Evolutionary conservation across 2,329 filamentous ascomycete species (phyloP).

Genomic region (Didymella keratinophila): DNA sequence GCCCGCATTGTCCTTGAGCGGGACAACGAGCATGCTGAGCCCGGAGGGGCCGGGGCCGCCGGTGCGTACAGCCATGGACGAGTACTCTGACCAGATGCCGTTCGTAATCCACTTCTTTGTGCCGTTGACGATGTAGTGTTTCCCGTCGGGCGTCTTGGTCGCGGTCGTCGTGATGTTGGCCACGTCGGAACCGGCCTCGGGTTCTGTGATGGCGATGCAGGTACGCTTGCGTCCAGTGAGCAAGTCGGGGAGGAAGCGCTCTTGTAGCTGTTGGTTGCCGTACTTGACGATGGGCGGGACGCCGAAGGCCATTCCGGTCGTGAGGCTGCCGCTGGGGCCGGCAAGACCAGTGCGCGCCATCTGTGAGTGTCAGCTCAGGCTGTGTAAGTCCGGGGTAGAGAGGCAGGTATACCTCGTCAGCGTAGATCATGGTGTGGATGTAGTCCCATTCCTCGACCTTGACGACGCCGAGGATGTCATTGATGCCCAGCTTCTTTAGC

Average conservation of each 20-base stretch:
- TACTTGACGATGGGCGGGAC: constrained; percentile 76
- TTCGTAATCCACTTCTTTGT: constrained; percentile 73
- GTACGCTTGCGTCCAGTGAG: constrained; percentile 70
- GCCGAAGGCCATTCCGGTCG: constrained; percentile 75
- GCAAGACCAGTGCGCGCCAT: constrained; percentile 70
- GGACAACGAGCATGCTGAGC: constrained; percentile 73
- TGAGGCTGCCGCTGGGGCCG: constrained; percentile 71
- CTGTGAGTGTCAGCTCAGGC: constrained; percentile 42
- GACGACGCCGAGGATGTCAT: constrained; percentile 70
- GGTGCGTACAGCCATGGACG: constrained; percentile 76
- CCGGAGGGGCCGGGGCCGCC: constrained; percentile 70
- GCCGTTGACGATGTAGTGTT: constrained; percentile 75
- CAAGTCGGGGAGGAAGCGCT: constrained; percentile 74
- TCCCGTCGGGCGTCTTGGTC: constrained; percentile 67
- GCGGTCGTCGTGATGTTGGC: constrained; percentile 76
- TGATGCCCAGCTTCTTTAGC: constrained; percentile 70
- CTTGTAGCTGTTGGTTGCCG: constrained; percentile 67
- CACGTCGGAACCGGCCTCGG: constrained; percentile 76
- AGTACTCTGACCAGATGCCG: constrained; percentile 73
- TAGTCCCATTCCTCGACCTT: constrained; percentile 79
- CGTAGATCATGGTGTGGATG: constrained; percentile 73
- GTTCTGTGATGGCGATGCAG: constrained; percentile 83
- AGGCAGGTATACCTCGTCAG: constrained; percentile 63
- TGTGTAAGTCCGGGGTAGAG: not conserved
- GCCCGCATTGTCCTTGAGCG: constrained; percentile 71